phyloP scores from a whole-genome alignment of 805 yeast genomes.

The Metschnikowia sp. region DNA sequence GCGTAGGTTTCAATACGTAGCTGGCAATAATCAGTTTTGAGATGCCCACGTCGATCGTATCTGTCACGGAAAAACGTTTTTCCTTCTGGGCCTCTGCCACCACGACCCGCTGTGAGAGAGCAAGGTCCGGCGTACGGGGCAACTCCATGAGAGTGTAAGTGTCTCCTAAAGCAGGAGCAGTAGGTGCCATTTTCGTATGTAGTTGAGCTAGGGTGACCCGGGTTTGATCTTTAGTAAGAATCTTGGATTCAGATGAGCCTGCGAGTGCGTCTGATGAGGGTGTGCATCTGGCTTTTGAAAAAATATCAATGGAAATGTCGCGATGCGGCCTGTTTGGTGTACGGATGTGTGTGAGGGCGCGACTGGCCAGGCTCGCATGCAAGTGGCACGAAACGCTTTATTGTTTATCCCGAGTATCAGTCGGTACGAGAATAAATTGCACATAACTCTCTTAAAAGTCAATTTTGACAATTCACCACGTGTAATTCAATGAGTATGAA shows the following conservation, averaged over 20 bases:
- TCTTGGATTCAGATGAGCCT: too few relatives aligned
- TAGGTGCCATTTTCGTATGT: conserved; percentile 7
- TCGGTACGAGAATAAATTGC: too few relatives aligned
- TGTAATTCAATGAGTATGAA: too few relatives aligned
- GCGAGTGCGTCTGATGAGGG: neutral
- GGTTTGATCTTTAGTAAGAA: neutral
- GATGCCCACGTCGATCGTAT: conserved; percentile 48
- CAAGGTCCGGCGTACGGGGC: conserved; percentile 18
- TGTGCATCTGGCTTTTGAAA: neutral
- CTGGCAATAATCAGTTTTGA: conserved; percentile 52
- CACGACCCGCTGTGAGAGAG: conserved; percentile 16
- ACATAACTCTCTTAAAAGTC: too few relatives aligned
- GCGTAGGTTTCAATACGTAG: conserved; percentile 52
- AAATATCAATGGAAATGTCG: neutral
- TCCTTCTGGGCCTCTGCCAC: conserved; percentile 16
- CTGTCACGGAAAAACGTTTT: conserved; percentile 13
- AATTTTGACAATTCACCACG: too few relatives aligned
- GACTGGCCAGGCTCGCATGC: neutral
- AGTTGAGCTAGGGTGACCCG: neutral
- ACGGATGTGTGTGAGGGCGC: neutral
- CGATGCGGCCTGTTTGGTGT: neutral
- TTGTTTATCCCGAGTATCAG: too few relatives aligned
- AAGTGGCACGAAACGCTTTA: neutral
- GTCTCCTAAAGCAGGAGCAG: conserved; percentile 17
- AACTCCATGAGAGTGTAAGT: conserved; percentile 20